phyloP scores from a whole-genome alignment of 495 filamentous ascomycete genomes.

The Trichoderma erinaceum region DNA sequence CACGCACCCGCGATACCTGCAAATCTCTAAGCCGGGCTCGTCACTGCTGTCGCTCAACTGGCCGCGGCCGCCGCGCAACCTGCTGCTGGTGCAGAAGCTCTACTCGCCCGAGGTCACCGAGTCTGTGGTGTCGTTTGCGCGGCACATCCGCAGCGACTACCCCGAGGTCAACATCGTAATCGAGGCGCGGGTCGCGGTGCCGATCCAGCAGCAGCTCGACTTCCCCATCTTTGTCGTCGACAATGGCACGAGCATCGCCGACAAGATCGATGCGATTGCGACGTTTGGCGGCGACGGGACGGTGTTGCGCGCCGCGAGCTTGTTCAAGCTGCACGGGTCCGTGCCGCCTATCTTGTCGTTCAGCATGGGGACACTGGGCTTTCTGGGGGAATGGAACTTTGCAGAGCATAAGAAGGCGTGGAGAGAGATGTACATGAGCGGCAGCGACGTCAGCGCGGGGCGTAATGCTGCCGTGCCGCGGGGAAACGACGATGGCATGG shows the following conservation, averaged over 20 bases:
- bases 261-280: constrained; percentile 76
- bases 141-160: constrained; percentile 74
- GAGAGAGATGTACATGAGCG: constrained; percentile 89
- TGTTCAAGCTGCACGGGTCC: constrained; percentile 74
- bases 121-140: constrained; percentile 71
- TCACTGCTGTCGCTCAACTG: constrained; percentile 78
- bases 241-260: constrained; percentile 30
- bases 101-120: constrained; percentile 62
- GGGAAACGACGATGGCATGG: constrained; percentile 17
- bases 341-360: constrained; percentile 93
- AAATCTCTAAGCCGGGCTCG: constrained; percentile 32
- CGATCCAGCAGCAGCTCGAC: constrained; percentile 64
- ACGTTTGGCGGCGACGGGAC: constrained; percentile 96
- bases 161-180: constrained; percentile 76
- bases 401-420: constrained; percentile 83
- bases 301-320: constrained; percentile 81
- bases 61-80: constrained; percentile 80
- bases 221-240: constrained; percentile 70
- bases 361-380: constrained; percentile 93
- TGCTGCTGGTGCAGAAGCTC: constrained; percentile 85
- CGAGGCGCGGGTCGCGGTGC: constrained; percentile 65
- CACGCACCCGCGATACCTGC: constrained; percentile 45
- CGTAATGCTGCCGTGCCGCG: constrained; percentile 34
- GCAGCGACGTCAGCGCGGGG: constrained; percentile 51
- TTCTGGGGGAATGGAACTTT: constrained; percentile 95